Evolutionary conservation across 73 alveolate species (phyloP).

Genomic region (Paramecium pentaurelia): DNA sequence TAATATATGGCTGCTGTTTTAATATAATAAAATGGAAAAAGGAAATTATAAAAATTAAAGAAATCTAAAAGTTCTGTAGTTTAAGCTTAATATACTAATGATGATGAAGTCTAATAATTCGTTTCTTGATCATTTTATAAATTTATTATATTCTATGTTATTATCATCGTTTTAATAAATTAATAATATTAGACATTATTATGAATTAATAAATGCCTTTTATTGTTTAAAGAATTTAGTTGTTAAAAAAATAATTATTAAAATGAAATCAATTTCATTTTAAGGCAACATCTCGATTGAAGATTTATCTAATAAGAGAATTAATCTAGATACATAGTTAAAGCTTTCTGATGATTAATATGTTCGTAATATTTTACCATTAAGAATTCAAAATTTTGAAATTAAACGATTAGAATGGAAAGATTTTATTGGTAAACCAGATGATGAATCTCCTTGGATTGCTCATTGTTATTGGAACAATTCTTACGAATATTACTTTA

Average conservation of each 20-base stretch:
- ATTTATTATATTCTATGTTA: not conserved
- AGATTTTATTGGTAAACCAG: not conserved
- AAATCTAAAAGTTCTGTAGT: not conserved
- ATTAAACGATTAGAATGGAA: slow-evolving; percentile 21
- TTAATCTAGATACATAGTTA: not conserved
- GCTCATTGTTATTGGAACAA: slow-evolving; percentile 37
- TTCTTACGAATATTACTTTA: not conserved
- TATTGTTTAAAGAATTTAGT: not conserved
- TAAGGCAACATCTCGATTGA: not conserved
- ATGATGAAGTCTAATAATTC: not conserved
- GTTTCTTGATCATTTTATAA: not conserved
- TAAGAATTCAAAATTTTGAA: not conserved
- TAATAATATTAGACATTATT: no score
- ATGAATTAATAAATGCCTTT: not conserved
- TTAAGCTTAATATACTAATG: not conserved
- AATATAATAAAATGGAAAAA: not conserved
- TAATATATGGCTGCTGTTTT: slow-evolving; percentile 19
- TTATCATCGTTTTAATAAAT: not conserved
- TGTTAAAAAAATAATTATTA: not conserved
- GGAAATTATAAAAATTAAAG: not conserved
- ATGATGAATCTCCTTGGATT: not conserved
- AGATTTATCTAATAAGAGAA: not conserved
- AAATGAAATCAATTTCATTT: not conserved
- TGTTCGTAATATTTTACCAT: not conserved
- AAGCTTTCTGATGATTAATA: not conserved